These are phyloP conservation scores for Coffea eugenioides DNA, from an alignment of 257 asterid genomes.

Conservation along the genomic window DNA sequence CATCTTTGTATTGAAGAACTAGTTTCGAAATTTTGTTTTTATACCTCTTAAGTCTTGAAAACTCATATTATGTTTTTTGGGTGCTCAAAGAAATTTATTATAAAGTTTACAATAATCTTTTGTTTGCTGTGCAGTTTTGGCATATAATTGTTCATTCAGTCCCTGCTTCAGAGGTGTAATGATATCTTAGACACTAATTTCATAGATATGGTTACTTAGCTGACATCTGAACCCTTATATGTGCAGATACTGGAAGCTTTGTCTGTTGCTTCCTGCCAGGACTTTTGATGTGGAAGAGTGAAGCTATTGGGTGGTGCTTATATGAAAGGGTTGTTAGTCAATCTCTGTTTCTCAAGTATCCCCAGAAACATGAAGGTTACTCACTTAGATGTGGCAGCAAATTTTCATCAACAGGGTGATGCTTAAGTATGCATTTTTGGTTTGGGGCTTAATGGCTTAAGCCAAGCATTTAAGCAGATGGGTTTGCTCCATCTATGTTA, in stretches of 20 bases:
- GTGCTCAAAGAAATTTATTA: constrained; percentile 92
- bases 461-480: constrained; percentile 81
- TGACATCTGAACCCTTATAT: constrained; percentile 25
- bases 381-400: constrained; percentile 94
- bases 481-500: constrained; percentile 98
- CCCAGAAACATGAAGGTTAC: constrained; percentile 99
- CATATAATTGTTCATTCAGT: constrained; percentile 69
- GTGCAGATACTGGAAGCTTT: constrained; percentile 90
- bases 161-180: constrained; percentile 69
- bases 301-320: constrained; percentile 98
- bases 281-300: constrained; percentile 92
- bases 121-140: constrained; percentile 90
- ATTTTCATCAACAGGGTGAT: constrained; percentile 94
- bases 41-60: constrained; percentile 70
- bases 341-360: constrained; percentile 80
- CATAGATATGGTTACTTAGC: background rate
- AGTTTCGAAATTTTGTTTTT: constrained; percentile 23
- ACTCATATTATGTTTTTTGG: constrained; percentile 96
- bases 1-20: constrained; percentile 19
- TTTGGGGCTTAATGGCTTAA: constrained; percentile 42
- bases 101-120: constrained; percentile 86
- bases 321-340: constrained; percentile 96
- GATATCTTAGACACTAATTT: constrained; percentile 6
- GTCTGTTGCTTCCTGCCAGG: constrained; percentile 95
- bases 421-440: constrained; percentile 64